These are phyloP conservation scores for Penicillium sp. DNA, from an alignment of 2,329 filamentous ascomycete species.

Conservation along the genomic window DNA sequence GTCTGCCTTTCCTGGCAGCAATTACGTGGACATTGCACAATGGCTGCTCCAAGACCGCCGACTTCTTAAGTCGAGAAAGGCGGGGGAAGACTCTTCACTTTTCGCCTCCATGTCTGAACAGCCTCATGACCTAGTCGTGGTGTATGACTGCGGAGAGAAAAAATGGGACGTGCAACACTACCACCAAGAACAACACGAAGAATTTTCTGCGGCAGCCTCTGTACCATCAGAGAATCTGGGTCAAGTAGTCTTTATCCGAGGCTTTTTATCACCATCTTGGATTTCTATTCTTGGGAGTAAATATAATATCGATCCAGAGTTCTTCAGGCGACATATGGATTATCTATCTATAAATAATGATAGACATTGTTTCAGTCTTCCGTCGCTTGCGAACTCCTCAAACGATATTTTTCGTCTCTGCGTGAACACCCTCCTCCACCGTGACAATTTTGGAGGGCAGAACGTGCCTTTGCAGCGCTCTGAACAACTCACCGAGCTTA, in stretches of 20 bases:
- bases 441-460: too few species aligned
- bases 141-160: neutral
- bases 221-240: neutral
- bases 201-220: neutral
- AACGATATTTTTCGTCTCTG: too few species aligned
- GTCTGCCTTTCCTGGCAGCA: neutral
- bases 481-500: too few species aligned
- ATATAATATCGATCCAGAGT: constrained; percentile 3
- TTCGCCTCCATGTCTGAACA: neutral
- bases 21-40: neutral
- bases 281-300: neutral
- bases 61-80: neutral
- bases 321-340: constrained; percentile 1
- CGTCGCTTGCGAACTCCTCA: too few species aligned
- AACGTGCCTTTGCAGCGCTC: too few species aligned
- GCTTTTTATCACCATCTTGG: constrained; percentile 1
- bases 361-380: neutral
- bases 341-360: neutral
- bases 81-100: neutral
- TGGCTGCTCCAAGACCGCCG: neutral
- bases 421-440: too few species aligned
- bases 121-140: neutral
- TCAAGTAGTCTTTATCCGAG: constrained; percentile 1
- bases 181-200: neutral
- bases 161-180: neutral